Evolutionary conservation across 495 filamentous ascomycete species (phyloP).

Genomic region (Bacidia rubella): DNA sequence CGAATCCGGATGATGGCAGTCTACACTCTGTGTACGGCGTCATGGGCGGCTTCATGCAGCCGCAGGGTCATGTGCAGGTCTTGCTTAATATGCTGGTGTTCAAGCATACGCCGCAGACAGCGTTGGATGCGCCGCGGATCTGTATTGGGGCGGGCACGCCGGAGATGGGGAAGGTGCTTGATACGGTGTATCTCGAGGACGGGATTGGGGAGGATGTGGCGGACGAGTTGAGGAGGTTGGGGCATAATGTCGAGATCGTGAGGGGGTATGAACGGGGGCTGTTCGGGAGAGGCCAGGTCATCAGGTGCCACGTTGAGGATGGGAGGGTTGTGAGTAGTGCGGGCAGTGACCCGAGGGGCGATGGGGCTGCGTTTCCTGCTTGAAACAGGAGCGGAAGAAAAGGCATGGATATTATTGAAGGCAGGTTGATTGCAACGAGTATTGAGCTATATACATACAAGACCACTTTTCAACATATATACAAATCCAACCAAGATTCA

Average conservation of each 20-base stretch:
- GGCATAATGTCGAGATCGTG: constrained; percentile 61
- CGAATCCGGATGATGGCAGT: constrained; percentile 52
- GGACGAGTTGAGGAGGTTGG: constrained; percentile 50
- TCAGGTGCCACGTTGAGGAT: constrained; percentile 61
- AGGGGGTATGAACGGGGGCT: constrained; percentile 50
- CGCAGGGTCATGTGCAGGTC: constrained; percentile 93
- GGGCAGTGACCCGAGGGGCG: constrained; percentile 78
- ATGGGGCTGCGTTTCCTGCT: constrained; percentile 65
- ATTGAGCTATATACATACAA: neutral
- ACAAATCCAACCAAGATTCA: neutral
- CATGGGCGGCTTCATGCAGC: constrained; percentile 99
- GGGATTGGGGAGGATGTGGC: constrained; percentile 58
- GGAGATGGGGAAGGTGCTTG: constrained; percentile 34
- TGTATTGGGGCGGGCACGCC: constrained; percentile 64
- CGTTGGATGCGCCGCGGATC: constrained; percentile 78
- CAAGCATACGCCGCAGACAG: constrained; percentile 72
- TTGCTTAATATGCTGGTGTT: constrained; percentile 82
- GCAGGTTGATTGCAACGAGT: too few relatives aligned
- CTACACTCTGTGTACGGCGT: constrained; percentile 83
- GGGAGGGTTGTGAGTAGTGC: constrained; percentile 61
- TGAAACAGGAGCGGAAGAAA: constrained; percentile 17
- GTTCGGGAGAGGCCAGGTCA: constrained; percentile 89
- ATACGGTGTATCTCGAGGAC: constrained; percentile 70
- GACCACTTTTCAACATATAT: neutral
- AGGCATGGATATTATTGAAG: neutral